phyloP scores from a whole-genome alignment of 2,329 filamentous ascomycete species.

The Botrytis hyacinthi region DNA sequence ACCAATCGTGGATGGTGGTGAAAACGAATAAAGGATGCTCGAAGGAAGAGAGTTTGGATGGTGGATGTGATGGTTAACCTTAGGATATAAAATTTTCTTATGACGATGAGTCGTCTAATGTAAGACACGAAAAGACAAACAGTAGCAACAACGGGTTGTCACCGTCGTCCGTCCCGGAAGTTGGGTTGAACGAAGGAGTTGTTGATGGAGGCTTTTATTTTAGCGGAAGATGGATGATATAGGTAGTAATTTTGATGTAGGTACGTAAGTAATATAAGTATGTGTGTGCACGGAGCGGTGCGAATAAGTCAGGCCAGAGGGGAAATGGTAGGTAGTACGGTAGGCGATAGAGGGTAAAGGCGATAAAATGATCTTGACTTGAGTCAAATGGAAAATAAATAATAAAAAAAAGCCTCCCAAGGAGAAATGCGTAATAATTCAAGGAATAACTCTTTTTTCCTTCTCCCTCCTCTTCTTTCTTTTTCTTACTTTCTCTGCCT shows the following conservation, averaged over 20 bases:
- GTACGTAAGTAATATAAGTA: too few species aligned
- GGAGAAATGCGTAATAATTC: not conserved
- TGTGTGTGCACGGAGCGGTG: not conserved
- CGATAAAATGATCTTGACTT: not conserved
- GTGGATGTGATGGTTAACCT: not conserved
- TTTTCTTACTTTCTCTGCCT: not conserved
- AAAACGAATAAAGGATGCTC: not conserved
- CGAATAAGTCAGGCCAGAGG: not conserved
- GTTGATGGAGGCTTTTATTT: not conserved
- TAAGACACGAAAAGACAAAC: not conserved
- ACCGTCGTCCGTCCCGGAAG: constrained; percentile 13
- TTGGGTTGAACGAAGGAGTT: constrained; percentile 5
- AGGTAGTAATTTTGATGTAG: not conserved
- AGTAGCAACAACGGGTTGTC: not conserved
- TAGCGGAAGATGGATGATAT: not conserved
- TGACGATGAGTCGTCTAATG: not conserved
- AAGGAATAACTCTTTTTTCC: not conserved
- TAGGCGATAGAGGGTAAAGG: constrained; percentile 1
- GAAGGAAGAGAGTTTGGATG: not conserved
- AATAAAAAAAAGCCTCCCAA: not conserved
- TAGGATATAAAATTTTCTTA: not conserved
- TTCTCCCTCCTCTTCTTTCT: not conserved
- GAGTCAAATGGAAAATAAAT: not conserved
- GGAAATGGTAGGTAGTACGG: not conserved
- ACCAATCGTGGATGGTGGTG: not conserved